These are phyloP conservation scores for Sporothrix phasma DNA, from an alignment of 2,329 filamentous ascomycete genomes.

Conservation along the genomic window DNA sequence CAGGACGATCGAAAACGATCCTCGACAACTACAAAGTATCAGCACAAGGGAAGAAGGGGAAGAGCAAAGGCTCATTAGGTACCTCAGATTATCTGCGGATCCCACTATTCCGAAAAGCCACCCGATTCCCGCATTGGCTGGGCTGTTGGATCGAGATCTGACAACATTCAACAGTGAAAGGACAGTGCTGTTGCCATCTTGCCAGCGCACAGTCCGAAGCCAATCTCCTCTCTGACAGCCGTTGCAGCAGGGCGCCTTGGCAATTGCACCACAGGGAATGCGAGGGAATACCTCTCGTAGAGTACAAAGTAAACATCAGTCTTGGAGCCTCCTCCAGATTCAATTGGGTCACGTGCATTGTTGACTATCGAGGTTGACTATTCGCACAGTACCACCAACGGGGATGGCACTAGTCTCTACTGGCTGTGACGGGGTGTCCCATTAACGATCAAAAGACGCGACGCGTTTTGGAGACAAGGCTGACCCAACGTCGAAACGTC, in stretches of 20 bases:
- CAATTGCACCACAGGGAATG: background rate
- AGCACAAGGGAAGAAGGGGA: too few relatives aligned
- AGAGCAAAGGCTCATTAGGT: background rate
- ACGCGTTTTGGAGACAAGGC: slow-evolving; percentile 7
- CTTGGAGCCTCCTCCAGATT: background rate
- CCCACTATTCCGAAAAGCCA: background rate
- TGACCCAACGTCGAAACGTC: background rate
- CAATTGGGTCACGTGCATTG: background rate
- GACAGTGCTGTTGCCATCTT: background rate
- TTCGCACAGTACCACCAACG: background rate
- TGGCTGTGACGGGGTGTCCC: background rate
- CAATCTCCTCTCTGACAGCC: slow-evolving; percentile 2
- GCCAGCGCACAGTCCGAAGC: background rate
- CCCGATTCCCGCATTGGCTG: background rate
- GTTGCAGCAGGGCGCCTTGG: background rate
- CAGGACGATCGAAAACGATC: background rate
- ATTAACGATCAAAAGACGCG: background rate
- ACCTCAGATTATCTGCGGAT: background rate
- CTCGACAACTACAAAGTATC: too few relatives aligned
- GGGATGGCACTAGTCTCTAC: background rate
- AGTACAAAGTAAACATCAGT: too few relatives aligned
- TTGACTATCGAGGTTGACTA: background rate
- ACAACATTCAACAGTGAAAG: background rate
- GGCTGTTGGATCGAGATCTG: slow-evolving; percentile 4
- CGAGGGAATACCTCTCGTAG: background rate